Evolutionary conservation across 129 eudicot genomes (phyloP), one percentile per base, ranked within the genome.

Genomic region (Pulicaria dysenterica): DNA sequence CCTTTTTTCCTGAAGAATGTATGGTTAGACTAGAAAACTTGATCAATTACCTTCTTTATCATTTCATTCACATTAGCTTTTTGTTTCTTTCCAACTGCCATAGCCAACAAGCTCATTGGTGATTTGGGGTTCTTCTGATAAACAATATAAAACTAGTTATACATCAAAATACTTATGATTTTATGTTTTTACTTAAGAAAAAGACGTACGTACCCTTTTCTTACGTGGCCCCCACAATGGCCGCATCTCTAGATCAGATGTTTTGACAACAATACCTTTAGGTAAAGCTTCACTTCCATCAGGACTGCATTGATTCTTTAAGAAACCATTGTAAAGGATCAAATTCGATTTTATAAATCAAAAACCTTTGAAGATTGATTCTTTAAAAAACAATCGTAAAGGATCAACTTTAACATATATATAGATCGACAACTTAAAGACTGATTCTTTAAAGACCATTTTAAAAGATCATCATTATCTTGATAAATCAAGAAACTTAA

Each of bases 81-180:
- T 80, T 92, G 96, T 82, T 89, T 89, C 63, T 79, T 85, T 69
- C 98, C 98, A 40, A 89, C 98, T 24, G 98, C 89, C 86, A 92
- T 87, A 60, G 98, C 98, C 85, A 92, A 74, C 67, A 92, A 85
- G 78, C 80, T 92, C 80, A 70, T 79, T 56, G 88, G 85, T 67
- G 85, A 56, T 76, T 85, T 86, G 14, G 77, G 57, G 68, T 87
- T 87, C 81, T 74, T 77, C 84, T 73, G 79, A 54, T 67, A 69
- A 46, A 55, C 15, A 47, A 75, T 3, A 40, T 46, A 68, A 17
- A 55, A 80, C 66, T 55, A 42, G 76, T 77, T 70, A 62, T 14
- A 69, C 15, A 14, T 60, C 1, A 49, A 36, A 64, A 31, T 36
- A 53, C 57, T 34, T 7, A n/a, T 4, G 5, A 3, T 2, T 50